phyloP scores from a whole-genome alignment of 2,329 filamentous ascomycete species.

The Exophiala alcalophila region DNA sequence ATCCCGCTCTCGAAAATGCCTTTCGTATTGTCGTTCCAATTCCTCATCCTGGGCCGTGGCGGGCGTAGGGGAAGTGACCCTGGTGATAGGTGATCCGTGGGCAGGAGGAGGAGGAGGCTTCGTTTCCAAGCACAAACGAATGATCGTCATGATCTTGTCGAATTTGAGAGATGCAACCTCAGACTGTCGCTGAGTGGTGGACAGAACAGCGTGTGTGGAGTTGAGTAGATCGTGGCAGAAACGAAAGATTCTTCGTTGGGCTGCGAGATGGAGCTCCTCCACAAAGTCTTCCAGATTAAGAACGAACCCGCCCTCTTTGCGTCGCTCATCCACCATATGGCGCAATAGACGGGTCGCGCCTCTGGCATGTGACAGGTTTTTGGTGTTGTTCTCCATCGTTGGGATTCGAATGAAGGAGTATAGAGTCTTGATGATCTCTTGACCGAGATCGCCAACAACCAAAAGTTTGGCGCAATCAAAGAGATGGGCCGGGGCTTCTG shows the following conservation, averaged over 20 bases:
- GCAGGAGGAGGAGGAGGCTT: constrained; percentile 4
- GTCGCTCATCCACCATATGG: constrained; percentile 16
- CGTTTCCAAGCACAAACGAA: constrained; percentile 18
- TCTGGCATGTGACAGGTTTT: constrained; percentile 22
- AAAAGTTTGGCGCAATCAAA: constrained; percentile 22
- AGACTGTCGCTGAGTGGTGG: constrained; percentile 2
- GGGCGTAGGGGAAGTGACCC: background rate
- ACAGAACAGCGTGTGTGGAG: constrained; percentile 18
- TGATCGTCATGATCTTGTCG: constrained; percentile 12
- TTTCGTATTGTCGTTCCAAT: constrained; percentile 14
- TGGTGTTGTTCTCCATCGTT: constrained; percentile 15
- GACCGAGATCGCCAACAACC: constrained; percentile 13
- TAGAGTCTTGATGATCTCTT: constrained; percentile 19
- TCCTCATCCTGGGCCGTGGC: constrained; percentile 17
- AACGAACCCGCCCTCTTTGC: constrained; percentile 15
- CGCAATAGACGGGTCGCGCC: constrained; percentile 24
- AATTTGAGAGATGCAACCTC: constrained; percentile 19
- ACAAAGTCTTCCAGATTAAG: constrained; percentile 19
- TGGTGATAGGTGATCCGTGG: background rate
- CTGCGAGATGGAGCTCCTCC: constrained; percentile 19
- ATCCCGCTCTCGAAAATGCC: constrained; percentile 20
- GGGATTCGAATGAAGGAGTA: constrained; percentile 22
- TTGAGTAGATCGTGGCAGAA: constrained; percentile 25
- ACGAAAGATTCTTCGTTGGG: constrained; percentile 22
- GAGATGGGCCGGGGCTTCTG: constrained; percentile 17